These are phyloP conservation scores for Typha latifolia DNA, from an alignment of 176 grass and related monocot species.

Conservation along the genomic window DNA sequence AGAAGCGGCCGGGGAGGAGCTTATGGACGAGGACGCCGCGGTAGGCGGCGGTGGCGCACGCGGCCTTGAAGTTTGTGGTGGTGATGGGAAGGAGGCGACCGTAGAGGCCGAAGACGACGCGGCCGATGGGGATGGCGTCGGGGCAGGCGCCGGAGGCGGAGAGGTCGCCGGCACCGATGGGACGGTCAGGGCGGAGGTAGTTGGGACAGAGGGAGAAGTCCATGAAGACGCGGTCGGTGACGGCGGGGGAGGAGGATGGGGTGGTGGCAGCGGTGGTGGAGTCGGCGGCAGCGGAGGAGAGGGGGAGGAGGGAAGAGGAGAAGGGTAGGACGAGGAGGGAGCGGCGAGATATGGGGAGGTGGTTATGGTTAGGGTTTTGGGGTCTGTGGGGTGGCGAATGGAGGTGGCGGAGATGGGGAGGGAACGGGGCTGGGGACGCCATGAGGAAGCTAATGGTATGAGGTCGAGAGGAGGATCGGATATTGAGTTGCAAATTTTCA, in stretches of 20 bases:
- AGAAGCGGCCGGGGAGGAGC: slow-evolving; percentile 74
- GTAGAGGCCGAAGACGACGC: slow-evolving; percentile 89
- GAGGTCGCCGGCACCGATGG: slow-evolving; percentile 42
- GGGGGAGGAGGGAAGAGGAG: neutral
- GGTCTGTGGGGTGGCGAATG: neutral
- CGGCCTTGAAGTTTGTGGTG: slow-evolving; percentile 61
- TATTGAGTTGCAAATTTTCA: neutral
- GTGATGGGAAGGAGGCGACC: slow-evolving; percentile 65
- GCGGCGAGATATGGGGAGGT: neutral
- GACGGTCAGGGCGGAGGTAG: slow-evolving; percentile 63
- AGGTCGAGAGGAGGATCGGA: neutral
- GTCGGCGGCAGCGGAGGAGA: neutral
- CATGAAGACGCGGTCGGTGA: slow-evolving; percentile 45
- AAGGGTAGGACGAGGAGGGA: neutral
- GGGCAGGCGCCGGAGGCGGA: slow-evolving; percentile 48
- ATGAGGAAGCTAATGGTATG: neutral
- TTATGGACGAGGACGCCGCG: slow-evolving; percentile 83
- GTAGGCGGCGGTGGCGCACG: slow-evolving; percentile 63
- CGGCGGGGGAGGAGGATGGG: neutral
- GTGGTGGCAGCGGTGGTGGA: neutral
- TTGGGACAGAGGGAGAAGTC: slow-evolving; percentile 85
- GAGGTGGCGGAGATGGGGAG: neutral
- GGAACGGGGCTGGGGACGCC: neutral
- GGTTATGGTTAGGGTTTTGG: neutral
- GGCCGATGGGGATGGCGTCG: slow-evolving; percentile 73